Evolutionary conservation across 2,329 filamentous ascomycete species (phyloP).

Genomic region (Hypoxylon sp.): DNA sequence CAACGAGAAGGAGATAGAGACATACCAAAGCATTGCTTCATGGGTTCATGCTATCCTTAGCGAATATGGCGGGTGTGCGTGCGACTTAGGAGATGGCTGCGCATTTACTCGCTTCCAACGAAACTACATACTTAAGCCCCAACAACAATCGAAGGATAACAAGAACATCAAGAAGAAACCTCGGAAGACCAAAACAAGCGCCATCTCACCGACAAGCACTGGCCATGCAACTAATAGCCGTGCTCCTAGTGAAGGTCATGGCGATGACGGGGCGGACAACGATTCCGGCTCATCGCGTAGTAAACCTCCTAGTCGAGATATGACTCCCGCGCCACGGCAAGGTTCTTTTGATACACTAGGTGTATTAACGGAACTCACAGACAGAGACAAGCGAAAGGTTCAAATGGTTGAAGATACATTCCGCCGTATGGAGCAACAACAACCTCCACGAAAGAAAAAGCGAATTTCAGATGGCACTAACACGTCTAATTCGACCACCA

Average conservation of each 20-base stretch:
- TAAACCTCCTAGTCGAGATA: slow-evolving; percentile 76
- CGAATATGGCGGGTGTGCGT: slow-evolving; percentile 85
- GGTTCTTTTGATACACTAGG: slow-evolving; percentile 72
- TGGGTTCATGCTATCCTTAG: slow-evolving; percentile 80
- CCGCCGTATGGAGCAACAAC: slow-evolving; percentile 72
- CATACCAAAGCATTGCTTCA: slow-evolving; percentile 69
- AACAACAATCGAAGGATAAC: slow-evolving; percentile 59
- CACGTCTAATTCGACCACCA: slow-evolving; percentile 53
- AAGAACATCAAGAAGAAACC: slow-evolving; percentile 62
- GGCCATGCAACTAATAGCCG: slow-evolving; percentile 74
- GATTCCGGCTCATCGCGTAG: slow-evolving; percentile 71
- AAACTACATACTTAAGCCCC: slow-evolving; percentile 66
- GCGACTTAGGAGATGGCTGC: slow-evolving; percentile 74
- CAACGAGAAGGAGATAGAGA: slow-evolving; percentile 70
- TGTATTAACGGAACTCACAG: slow-evolving; percentile 74
- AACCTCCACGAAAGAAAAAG: slow-evolving; percentile 73
- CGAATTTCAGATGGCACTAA: slow-evolving; percentile 69
- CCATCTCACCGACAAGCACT: slow-evolving; percentile 73
- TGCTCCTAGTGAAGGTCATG: slow-evolving; percentile 73
- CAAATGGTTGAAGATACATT: slow-evolving; percentile 76
- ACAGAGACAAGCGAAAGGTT: slow-evolving; percentile 77
- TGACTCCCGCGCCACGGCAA: slow-evolving; percentile 71
- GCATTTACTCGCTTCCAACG: slow-evolving; percentile 75
- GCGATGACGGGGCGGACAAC: slow-evolving; percentile 68
- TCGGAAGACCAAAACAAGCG: slow-evolving; percentile 68